Conservation (phyloP, 306 rosid genomes). For the Casuarina glauca region DNA sequence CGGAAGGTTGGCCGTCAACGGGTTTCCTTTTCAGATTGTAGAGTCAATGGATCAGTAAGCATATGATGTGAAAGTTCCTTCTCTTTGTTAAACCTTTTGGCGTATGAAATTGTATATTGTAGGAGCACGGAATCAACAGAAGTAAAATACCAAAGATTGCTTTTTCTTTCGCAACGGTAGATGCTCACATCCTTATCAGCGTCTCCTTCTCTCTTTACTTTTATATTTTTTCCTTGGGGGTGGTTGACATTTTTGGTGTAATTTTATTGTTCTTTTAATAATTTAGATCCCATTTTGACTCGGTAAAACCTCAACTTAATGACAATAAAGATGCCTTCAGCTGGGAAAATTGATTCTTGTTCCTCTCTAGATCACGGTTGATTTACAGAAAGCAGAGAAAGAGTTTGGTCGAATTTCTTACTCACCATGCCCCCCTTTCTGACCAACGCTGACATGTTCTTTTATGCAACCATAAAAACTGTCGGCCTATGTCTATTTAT, state of each 20-base stretch:
- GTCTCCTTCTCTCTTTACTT: too few species aligned
- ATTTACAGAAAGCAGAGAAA: not conserved
- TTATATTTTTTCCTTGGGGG: too few species aligned
- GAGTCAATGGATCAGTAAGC: not conserved
- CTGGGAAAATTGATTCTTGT: too few species aligned
- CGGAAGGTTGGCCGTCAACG: constrained; percentile 30
- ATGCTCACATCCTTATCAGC: too few species aligned
- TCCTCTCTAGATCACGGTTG: not conserved
- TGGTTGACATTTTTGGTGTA: too few species aligned
- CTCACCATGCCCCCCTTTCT: not conserved
- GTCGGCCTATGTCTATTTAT: not conserved
- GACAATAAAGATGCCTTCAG: too few species aligned
- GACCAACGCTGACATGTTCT: not conserved
- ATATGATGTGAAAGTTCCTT: not conserved
- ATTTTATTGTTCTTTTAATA: too few species aligned
- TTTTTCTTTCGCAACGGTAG: too few species aligned
- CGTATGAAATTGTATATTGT: not conserved
- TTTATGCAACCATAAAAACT: not conserved
- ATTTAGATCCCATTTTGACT: too few species aligned
- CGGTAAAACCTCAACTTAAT: too few species aligned
- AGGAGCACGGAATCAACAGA: not conserved
- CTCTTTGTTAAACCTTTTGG: not conserved
- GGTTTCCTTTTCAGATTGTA: not conserved
- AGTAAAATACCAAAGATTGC: too few species aligned
- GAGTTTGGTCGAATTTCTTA: not conserved